Evolutionary conservation across 805 yeast species (phyloP).

Genomic region (Jamesozyma jinghongensis): DNA sequence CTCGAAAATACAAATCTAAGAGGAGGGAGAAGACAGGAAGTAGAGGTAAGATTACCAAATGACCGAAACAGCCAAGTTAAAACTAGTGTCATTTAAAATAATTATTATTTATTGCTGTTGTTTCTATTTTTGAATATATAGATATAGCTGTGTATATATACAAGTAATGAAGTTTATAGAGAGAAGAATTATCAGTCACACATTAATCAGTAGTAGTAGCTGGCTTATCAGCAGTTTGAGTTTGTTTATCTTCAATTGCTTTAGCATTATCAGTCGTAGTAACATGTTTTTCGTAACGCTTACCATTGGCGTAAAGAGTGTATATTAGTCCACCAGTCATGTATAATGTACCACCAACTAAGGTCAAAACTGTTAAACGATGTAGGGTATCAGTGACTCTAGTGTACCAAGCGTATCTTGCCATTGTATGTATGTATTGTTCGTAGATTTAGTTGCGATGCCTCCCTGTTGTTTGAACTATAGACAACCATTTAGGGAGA

Average conservation of each 20-base stretch:
- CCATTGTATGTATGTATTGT: constrained; percentile 24
- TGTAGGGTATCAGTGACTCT: constrained; percentile 63
- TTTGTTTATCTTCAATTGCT: neutral
- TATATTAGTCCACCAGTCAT: constrained; percentile 45
- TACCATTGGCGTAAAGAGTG: constrained; percentile 45
- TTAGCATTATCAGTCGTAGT: constrained; percentile 3
- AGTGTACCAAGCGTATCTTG: constrained; percentile 65
- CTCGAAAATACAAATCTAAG: constrained; percentile 9
- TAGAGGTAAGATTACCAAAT: neutral
- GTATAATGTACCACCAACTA: constrained; percentile 49
- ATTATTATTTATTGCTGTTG: too few relatives aligned
- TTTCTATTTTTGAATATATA: neutral
- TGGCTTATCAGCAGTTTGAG: too few relatives aligned
- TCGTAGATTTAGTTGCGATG: neutral
- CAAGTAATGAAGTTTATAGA: neutral
- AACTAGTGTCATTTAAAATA: too few relatives aligned
- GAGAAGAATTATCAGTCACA: neutral
- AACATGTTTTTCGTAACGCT: constrained; percentile 38
- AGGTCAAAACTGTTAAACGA: constrained; percentile 58
- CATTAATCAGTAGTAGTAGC: too few relatives aligned
- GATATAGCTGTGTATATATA: neutral
- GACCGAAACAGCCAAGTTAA: neutral
- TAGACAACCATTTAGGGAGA: neutral
- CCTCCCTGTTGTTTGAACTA: neutral
- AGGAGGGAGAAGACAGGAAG: constrained; percentile 18